phyloP scores from a whole-genome alignment of 306 rosid species.

The Hippophae tibetana region DNA sequence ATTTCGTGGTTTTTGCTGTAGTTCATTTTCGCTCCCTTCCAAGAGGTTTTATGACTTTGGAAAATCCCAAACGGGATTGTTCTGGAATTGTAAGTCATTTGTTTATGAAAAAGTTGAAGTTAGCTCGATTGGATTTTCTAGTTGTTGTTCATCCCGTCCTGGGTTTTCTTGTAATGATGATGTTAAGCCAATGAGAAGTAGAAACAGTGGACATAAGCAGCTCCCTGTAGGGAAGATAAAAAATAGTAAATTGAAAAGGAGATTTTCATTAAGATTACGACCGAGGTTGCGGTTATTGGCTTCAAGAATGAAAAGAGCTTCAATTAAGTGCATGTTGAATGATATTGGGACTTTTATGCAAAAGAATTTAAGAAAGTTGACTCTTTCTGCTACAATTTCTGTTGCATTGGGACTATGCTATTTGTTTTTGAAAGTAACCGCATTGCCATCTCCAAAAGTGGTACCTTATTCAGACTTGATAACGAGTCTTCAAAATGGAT shows the following conservation, averaged over 20 bases:
- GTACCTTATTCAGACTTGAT: conserved; percentile 87
- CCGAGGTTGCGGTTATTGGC: conserved; percentile 66
- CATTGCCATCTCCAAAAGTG: conserved; percentile 46
- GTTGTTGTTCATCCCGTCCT: conserved; percentile 30
- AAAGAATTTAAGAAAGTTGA: conserved; percentile 49
- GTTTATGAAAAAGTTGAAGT: conserved; percentile 23
- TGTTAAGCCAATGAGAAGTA: conserved; percentile 37
- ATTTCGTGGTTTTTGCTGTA: conserved; percentile 28
- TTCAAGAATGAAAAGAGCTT: conserved; percentile 45
- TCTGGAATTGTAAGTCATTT: conserved; percentile 22
- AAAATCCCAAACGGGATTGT: conserved; percentile 30
- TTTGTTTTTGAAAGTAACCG: conserved; percentile 57
- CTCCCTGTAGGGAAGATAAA: conserved; percentile 30
- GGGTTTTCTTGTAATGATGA: conserved; percentile 14
- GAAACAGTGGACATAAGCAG: conserved; percentile 33
- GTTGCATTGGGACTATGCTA: conserved; percentile 54
- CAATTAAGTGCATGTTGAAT: conserved; percentile 44
- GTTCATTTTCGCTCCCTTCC: conserved; percentile 17
- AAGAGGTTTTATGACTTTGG: conserved; percentile 21
- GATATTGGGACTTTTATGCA: conserved; percentile 38
- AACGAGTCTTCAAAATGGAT: conserved; percentile 48
- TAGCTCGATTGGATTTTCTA: conserved; percentile 27
- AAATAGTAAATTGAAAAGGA: conserved; percentile 34
- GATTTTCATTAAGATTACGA: conserved; percentile 63
- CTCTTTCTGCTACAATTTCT: conserved; percentile 47